phyloP scores from a whole-genome alignment of 257 asterid species.

The Cynanchum wilfordii region DNA sequence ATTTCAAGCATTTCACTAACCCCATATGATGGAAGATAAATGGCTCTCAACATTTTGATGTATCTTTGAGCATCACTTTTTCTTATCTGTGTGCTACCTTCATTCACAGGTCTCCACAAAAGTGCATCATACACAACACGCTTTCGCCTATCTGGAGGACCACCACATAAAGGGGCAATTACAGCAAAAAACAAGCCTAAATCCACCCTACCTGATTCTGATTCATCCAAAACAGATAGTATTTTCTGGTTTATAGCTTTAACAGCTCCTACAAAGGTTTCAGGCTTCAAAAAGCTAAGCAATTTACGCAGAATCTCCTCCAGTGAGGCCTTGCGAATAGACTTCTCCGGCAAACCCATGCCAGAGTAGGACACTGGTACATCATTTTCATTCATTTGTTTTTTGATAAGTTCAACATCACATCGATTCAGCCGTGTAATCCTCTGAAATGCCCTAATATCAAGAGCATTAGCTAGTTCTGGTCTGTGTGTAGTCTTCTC shows the following conservation, averaged over 20 bases:
- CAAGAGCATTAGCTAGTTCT: constrained; percentile 68
- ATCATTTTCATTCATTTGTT: constrained; percentile 76
- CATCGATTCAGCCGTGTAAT: constrained; percentile 80
- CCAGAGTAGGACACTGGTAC: constrained; percentile 82
- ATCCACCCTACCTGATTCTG: constrained; percentile 85
- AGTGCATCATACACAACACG: constrained; percentile 80
- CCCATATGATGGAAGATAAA: constrained; percentile 79
- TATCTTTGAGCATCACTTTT: constrained; percentile 71
- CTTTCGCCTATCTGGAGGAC: constrained; percentile 76
- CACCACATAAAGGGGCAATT: constrained; percentile 79
- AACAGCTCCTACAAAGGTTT: constrained; percentile 87
- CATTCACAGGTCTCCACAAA: constrained; percentile 84
- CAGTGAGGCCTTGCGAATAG: constrained; percentile 84
- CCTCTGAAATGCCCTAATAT: constrained; percentile 85
- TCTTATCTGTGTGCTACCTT: constrained; percentile 58
- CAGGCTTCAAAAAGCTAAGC: constrained; percentile 84
- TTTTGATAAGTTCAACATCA: constrained; percentile 70
- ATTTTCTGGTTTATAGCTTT: constrained; percentile 91
- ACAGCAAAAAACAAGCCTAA: constrained; percentile 87
- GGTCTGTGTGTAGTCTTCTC: constrained; percentile 70
- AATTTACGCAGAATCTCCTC: constrained; percentile 74
- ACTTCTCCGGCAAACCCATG: constrained; percentile 69
- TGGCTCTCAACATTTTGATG: constrained; percentile 67
- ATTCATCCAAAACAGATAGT: constrained; percentile 68
- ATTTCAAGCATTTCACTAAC: constrained; percentile 71